Evolutionary conservation across 768 basidiomycete genomes (phyloP).

Genomic region (Ramaria sp.): DNA sequence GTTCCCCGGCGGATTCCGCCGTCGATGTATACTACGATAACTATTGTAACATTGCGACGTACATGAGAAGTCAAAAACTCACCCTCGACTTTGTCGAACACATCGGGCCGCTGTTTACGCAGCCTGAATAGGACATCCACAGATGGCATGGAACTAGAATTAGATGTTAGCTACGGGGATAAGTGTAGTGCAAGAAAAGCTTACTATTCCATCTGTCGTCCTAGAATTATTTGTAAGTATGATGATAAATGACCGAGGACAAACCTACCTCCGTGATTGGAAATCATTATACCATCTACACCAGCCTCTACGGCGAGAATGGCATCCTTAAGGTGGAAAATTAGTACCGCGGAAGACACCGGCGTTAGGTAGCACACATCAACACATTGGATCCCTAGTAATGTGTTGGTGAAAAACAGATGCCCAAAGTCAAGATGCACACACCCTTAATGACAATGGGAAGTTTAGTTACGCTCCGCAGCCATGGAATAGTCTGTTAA

Average conservation of each 20-base stretch:
- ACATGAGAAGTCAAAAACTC: background rate
- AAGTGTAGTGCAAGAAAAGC: constrained; percentile 22
- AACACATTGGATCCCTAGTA: constrained; percentile 61
- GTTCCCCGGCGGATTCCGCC: constrained; percentile 77
- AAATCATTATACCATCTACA: constrained; percentile 79
- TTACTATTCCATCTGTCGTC: constrained; percentile 76
- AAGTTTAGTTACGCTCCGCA: constrained; percentile 55
- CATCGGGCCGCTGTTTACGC: constrained; percentile 60
- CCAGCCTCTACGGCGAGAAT: constrained; percentile 76
- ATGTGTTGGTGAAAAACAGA: constrained; percentile 10
- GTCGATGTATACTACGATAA: constrained; percentile 69
- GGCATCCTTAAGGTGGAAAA: constrained; percentile 53
- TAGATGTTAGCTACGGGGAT: constrained; percentile 14
- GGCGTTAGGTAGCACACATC: constrained; percentile 33
- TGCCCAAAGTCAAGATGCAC: background rate
- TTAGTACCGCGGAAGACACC: constrained; percentile 16
- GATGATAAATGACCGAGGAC: background rate
- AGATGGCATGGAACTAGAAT: constrained; percentile 58
- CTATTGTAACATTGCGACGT: background rate
- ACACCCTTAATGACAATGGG: constrained; percentile 69
- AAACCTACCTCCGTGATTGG: constrained; percentile 77
- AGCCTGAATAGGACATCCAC: constrained; percentile 70
- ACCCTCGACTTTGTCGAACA: constrained; percentile 67
- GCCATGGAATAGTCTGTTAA: constrained; percentile 63
- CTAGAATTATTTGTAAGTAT: constrained; percentile 23